Evolutionary conservation across 2,329 filamentous ascomycete genomes (phyloP).

Genomic region (Ophioceras dolichostomum): DNA sequence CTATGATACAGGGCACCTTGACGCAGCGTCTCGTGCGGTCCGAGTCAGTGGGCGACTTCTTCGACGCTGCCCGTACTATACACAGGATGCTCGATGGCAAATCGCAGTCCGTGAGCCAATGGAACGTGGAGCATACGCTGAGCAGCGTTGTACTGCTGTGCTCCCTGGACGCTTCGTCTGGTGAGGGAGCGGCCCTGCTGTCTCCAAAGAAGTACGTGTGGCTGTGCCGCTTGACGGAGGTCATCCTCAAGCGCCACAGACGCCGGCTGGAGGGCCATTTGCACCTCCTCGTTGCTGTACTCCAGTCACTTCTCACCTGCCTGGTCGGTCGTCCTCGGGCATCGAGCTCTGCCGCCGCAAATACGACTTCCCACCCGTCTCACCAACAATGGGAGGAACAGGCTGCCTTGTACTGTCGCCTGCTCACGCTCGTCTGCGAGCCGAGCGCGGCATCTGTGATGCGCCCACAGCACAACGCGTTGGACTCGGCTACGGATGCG

Average conservation of each 20-base stretch:
- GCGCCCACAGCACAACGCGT: conserved; percentile 25
- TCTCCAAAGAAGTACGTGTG: conserved; percentile 26
- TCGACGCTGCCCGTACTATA: conserved; percentile 27
- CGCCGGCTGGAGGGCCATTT: conserved; percentile 50
- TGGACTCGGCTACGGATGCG: conserved; percentile 48
- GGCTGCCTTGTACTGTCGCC: conserved; percentile 28
- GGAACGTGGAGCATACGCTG: conserved; percentile 43
- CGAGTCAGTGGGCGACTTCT: conserved; percentile 18
- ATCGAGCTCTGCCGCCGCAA: too few species aligned
- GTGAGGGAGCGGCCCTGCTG: conserved; percentile 5
- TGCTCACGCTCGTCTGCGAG: conserved; percentile 28
- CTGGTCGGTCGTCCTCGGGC: conserved; percentile 37
- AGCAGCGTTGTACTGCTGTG: conserved; percentile 27
- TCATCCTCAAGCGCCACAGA: conserved; percentile 45
- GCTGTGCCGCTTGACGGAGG: conserved; percentile 41
- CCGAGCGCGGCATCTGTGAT: conserved; percentile 44
- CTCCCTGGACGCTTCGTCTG: conserved; percentile 10
- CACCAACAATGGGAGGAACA: conserved; percentile 24
- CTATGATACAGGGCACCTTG: conserved; percentile 28
- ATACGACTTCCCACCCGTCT: too few species aligned
- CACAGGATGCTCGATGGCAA: conserved; percentile 36
- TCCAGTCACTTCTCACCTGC: conserved; percentile 43
- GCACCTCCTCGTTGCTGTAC: conserved; percentile 39
- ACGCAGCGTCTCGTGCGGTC: conserved; percentile 17
- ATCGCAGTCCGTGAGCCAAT: conserved; percentile 39